Conservation (phyloP, 225 moss, liverwort and hornwort species). For the Sphagnum contortum region DNA sequence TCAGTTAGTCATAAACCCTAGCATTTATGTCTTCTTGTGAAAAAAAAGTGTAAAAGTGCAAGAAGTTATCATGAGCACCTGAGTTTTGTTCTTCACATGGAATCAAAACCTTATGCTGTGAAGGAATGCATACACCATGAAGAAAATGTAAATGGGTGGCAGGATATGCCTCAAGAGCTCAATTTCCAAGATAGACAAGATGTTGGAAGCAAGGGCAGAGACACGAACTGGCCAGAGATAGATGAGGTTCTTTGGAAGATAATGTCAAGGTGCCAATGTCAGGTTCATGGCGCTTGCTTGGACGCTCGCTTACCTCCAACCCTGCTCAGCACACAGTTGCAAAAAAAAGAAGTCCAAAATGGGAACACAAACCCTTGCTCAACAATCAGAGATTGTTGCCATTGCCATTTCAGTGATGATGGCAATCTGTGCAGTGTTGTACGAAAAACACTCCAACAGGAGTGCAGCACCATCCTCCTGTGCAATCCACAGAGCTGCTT, state of each 20-base stretch:
- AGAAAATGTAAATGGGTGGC: no score
- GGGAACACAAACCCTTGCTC: neutral
- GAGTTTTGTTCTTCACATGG: no score
- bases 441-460: neutral
- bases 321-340: constrained; percentile 18
- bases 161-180: no score
- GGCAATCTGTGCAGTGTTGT: no score
- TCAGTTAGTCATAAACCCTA: no score
- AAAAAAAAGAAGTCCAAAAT: constrained; percentile 2
- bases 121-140: no score
- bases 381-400: neutral
- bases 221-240: neutral
- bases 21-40: no score
- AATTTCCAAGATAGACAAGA: no score
- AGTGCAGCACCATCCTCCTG: neutral
- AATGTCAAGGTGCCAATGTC: constrained; percentile 32
- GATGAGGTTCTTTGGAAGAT: constrained; percentile 16
- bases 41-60: constrained; percentile 3
- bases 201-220: no score
- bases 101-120: no score
- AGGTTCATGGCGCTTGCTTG: constrained; percentile 46
- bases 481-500: neutral
- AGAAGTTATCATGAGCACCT: constrained; percentile 1
- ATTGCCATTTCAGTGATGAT: neutral
- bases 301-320: constrained; percentile 56